These are phyloP conservation scores for Ceratocystis harringtonii DNA, from an alignment of 2,329 filamentous ascomycete species.

Conservation along the genomic window DNA sequence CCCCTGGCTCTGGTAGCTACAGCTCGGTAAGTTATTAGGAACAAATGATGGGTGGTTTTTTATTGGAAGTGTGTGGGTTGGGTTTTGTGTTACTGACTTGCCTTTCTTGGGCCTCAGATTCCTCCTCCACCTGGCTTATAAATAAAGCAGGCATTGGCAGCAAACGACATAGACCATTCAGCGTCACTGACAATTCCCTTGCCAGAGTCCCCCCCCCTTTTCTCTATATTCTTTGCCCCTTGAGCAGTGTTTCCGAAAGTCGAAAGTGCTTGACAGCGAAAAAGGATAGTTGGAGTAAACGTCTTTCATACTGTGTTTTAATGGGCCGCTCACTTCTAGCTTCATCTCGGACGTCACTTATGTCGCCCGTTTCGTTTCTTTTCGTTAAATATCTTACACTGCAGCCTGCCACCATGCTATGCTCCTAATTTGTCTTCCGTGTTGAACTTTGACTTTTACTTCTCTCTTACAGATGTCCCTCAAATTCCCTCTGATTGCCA, in stretches of 20 bases:
- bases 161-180: not conserved
- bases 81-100: constrained; percentile 2
- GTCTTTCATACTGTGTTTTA: constrained; percentile 1
- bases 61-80: not conserved
- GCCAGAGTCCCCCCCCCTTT: no score
- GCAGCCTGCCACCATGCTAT: not conserved
- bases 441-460: constrained; percentile 5
- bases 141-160: constrained; percentile 4
- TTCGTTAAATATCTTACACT: constrained; percentile 6
- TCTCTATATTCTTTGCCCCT: not conserved
- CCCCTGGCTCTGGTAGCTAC: constrained; percentile 42
- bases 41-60: not conserved
- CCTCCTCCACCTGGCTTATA: constrained; percentile 13
- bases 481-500: not conserved
- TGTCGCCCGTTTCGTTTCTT: not conserved
- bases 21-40: constrained; percentile 40
- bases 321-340: constrained; percentile 1
- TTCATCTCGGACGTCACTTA: not conserved
- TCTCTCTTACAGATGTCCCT: not conserved
- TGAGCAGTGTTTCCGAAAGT: no score
- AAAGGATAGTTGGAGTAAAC: not conserved
- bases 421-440: not conserved
- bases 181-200: not conserved
- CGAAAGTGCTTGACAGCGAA: not conserved
- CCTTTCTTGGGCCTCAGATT: not conserved